Evolutionary conservation across 805 yeast genomes (phyloP), one percentile per base, ranked within the genome.

Genomic region (Pichia heedii): DNA sequence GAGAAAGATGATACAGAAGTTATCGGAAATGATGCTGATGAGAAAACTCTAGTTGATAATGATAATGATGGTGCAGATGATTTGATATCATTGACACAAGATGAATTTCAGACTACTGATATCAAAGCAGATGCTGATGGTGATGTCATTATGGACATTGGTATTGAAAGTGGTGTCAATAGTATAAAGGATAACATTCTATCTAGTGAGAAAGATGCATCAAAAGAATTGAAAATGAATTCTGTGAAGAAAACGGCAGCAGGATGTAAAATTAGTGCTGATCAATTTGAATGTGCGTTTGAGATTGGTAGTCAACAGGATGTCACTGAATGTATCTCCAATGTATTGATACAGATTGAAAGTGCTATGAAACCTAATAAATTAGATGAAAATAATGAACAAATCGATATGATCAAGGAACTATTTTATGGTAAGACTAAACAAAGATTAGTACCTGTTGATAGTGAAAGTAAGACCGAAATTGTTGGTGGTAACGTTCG

Each of bases 241-340:
- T 29, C 15, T 29, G 32, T 29, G 2, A 29, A 29, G 19, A 36
- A 42, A n/a, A 35, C 58, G 11, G 60, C 60, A 5, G 58, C 58
- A 57, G 54, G 57, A 19, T 62, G 63, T 3, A 56, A 57, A 33
- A 75, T 75, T 13, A 67, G 72, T 46, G 64, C 77, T 4, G 84
- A 79, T 48, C 87, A 82, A 54, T 73, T 83, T 62, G 88, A 78
- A 45, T 75, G 80, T 53, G 80, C 93, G 0, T 68, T 81, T 42
- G 89, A 85, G 56, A 69, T 81, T 55, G 95, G 96, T 2, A 71
- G 95, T 50, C 98, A 93, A 59, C 98, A 93, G 60, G 98, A 93
- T 67, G 97, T 93, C 18, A 88, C 97, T 0, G 98, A 93, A 59
- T 90, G 97, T 61, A 88, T 90, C 55, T 95, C 89, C 43, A 93